Conservation (phyloP, 1,284 basidiomycete species). For the Leccinum huronense region DNA sequence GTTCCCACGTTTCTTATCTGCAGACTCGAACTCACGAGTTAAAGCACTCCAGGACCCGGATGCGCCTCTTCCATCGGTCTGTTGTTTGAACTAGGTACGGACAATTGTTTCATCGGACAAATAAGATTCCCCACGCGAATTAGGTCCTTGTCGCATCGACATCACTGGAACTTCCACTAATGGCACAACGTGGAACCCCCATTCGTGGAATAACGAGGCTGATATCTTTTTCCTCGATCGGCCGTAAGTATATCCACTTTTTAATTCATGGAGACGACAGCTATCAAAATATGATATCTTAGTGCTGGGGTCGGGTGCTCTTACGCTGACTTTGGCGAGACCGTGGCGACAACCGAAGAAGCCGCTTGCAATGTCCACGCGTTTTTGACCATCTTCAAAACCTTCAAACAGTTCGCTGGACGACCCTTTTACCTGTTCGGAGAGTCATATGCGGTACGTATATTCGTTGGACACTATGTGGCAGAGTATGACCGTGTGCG, state of each 20-base stretch:
- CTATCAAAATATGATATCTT: not conserved
- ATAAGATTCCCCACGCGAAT: conserved; percentile 9
- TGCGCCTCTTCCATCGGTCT: conserved; percentile 65
- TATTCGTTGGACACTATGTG: not conserved
- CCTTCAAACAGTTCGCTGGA: conserved; percentile 65
- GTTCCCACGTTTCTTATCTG: conserved; percentile 20
- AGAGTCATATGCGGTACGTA: conserved; percentile 62
- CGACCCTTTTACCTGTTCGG: conserved; percentile 67
- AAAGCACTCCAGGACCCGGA: conserved; percentile 48
- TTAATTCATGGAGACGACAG: conserved; percentile 5
- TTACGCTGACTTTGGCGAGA: conserved; percentile 53
- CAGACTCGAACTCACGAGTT: conserved; percentile 5
- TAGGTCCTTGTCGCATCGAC: conserved; percentile 60
- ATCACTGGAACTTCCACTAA: conserved; percentile 47
- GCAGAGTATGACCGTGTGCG: not conserved
- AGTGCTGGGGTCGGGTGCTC: conserved; percentile 50
- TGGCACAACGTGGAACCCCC: conserved; percentile 60
- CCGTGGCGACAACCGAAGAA: conserved; percentile 62
- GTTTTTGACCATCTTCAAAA: conserved; percentile 72
- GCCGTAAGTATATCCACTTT: conserved; percentile 52
- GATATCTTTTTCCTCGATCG: conserved; percentile 75
- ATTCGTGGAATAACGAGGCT: conserved; percentile 67
- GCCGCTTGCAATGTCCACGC: conserved; percentile 71
- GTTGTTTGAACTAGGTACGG: conserved; percentile 62
- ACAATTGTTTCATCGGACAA: not conserved